phyloP scores from a whole-genome alignment of 331 rosid genomes.

The Erythrophleum ivorense region DNA sequence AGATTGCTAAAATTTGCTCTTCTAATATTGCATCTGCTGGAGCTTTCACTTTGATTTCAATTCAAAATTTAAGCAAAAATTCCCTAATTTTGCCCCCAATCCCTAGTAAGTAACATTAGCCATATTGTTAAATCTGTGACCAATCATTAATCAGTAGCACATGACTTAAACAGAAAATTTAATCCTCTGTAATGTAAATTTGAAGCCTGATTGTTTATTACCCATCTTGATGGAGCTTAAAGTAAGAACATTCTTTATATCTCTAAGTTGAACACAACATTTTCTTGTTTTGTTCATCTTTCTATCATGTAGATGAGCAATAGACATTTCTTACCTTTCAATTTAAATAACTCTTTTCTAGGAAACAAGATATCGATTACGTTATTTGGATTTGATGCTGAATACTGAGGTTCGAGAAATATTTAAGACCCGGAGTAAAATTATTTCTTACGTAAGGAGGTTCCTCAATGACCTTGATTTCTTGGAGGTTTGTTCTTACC shows the following conservation, averaged over 20 bases:
- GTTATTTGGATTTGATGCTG: conserved; percentile 92
- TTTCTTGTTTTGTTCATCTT: not conserved
- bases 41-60: not conserved
- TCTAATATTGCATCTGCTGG: not conserved
- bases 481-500: conserved; percentile 76
- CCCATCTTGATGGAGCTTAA: not conserved
- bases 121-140: not conserved
- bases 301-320: not conserved
- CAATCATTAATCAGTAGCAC: not conserved
- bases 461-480: conserved; percentile 83
- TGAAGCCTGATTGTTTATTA: not conserved
- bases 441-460: conserved; percentile 66
- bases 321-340: not conserved
- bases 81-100: not conserved
- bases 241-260: not conserved
- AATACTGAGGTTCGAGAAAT: conserved; percentile 81
- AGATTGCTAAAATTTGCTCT: not conserved
- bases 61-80: not conserved
- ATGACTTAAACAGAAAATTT: not conserved
- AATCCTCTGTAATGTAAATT: not conserved
- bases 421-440: conserved; percentile 79
- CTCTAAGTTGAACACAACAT: not conserved
- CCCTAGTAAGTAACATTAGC: not conserved
- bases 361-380: conserved; percentile 91
- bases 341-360: not conserved